Evolutionary conservation across 2,329 filamentous ascomycete species (phyloP).

Genomic region (Elsinoe ampelina): DNA sequence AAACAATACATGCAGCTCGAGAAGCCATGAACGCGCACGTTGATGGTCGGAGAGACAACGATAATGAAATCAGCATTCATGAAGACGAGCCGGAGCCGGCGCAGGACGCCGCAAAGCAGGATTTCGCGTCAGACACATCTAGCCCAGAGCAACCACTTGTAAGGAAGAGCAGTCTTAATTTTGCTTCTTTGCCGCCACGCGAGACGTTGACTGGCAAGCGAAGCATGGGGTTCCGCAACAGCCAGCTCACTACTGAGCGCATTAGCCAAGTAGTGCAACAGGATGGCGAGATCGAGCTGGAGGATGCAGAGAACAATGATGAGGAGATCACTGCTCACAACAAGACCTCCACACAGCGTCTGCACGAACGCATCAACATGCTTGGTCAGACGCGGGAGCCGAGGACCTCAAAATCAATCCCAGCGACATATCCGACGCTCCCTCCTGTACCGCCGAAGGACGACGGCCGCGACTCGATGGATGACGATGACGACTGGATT

Average conservation of each 20-base stretch:
- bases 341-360: conserved; percentile 84
- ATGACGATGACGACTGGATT: conserved; percentile 52
- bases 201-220: conserved; percentile 80
- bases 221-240: conserved; percentile 66
- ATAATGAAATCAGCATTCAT: conserved; percentile 24
- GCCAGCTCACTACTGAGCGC: conserved; percentile 57
- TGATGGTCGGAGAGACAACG: conserved; percentile 13
- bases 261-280: conserved; percentile 42
- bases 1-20: conserved; percentile 16
- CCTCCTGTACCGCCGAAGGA: conserved; percentile 17
- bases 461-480: conserved; percentile 25
- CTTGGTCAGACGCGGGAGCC: conserved; percentile 47
- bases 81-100: conserved; percentile 33
- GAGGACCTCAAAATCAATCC: conserved; percentile 34
- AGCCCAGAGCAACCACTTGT: conserved; percentile 68
- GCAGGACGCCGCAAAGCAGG: conserved; percentile 32
- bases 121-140: conserved; percentile 59
- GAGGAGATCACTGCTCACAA: conserved; percentile 55
- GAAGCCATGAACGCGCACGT: conserved; percentile 15
- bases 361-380: conserved; percentile 87
- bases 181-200: conserved; percentile 82
- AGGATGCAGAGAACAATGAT: conserved; percentile 31
- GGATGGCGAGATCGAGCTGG: conserved; percentile 20
- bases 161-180: conserved; percentile 90
- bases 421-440: conserved; percentile 29